These are phyloP conservation scores for Neurospora sp. DNA, from an alignment of 495 filamentous ascomycete species.

Conservation along the genomic window DNA sequence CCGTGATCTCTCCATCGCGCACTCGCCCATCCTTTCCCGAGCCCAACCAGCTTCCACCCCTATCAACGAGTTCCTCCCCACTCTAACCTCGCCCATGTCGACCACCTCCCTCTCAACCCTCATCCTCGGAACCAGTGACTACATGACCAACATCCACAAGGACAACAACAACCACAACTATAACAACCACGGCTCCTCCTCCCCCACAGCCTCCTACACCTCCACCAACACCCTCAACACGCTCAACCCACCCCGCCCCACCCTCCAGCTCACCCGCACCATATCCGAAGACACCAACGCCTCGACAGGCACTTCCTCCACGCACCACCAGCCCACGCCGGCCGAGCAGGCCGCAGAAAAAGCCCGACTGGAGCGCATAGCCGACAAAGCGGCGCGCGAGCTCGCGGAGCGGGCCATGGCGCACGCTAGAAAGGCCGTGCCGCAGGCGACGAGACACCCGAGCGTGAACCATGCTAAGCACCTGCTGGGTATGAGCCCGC, in stretches of 20 bases:
- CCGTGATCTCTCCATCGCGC: constrained; percentile 17
- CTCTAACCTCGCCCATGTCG: neutral
- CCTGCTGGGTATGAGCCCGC: constrained; percentile 34
- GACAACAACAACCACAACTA: neutral
- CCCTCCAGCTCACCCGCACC: neutral
- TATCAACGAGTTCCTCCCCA: constrained; percentile 3
- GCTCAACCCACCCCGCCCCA: neutral
- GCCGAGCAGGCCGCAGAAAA: constrained; percentile 38
- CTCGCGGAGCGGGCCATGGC: constrained; percentile 37
- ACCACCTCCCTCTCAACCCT: constrained; percentile 5
- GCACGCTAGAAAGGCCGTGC: constrained; percentile 33
- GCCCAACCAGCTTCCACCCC: neutral
- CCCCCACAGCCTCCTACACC: constrained; percentile 3
- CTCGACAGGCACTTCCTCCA: neutral
- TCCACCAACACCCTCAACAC: neutral
- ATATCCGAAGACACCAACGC: neutral
- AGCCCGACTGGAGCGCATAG: constrained; percentile 42
- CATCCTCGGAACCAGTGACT: neutral
- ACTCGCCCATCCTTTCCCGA: constrained; percentile 7
- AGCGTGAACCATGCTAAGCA: constrained; percentile 38
- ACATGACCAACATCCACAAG: neutral
- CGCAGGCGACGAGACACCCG: constrained; percentile 36
- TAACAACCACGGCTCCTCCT: neutral
- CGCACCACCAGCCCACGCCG: constrained; percentile 15
- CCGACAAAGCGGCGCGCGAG: constrained; percentile 33